Evolutionary conservation across 2,329 filamentous ascomycete genomes (phyloP).

Genomic region (Paecilomyces dactylethromorphus): DNA sequence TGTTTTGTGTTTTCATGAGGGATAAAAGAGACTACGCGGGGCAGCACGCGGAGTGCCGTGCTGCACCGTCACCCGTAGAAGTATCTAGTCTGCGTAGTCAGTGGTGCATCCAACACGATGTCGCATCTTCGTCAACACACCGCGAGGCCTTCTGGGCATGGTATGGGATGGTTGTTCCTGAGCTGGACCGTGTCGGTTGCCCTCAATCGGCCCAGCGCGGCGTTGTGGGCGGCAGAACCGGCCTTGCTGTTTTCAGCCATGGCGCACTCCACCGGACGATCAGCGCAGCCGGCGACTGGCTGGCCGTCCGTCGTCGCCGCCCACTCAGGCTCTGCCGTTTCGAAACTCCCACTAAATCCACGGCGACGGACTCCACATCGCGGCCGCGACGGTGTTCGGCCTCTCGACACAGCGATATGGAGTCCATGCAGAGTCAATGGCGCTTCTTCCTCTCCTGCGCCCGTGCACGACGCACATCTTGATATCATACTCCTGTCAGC

Average conservation of each 20-base stretch:
- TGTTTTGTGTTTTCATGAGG: too few relatives aligned
- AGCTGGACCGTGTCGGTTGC: too few relatives aligned
- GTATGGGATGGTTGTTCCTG: background rate
- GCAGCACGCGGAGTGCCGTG: too few relatives aligned
- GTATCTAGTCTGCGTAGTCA: too few relatives aligned
- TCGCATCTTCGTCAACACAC: background rate
- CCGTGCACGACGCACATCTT: background rate
- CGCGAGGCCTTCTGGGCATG: background rate
- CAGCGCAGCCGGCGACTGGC: too few relatives aligned
- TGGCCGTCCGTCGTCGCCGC: too few relatives aligned
- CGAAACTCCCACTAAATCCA: background rate
- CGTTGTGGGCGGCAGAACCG: background rate
- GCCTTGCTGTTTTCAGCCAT: background rate
- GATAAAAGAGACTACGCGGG: too few relatives aligned
- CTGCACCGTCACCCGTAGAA: too few relatives aligned
- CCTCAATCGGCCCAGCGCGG: background rate
- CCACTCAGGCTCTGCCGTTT: background rate
- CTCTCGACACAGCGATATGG: background rate
- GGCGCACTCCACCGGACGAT: background rate
- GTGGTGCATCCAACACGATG: too few relatives aligned
- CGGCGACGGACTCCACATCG: background rate
- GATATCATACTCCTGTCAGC: background rate
- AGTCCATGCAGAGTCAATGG: too few relatives aligned
- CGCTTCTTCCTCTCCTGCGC: background rate
- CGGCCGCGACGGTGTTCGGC: background rate